Base-by-base conservation (phyloP, 2,329 filamentous ascomycete species). In the Phialophora macrospora region DNA sequence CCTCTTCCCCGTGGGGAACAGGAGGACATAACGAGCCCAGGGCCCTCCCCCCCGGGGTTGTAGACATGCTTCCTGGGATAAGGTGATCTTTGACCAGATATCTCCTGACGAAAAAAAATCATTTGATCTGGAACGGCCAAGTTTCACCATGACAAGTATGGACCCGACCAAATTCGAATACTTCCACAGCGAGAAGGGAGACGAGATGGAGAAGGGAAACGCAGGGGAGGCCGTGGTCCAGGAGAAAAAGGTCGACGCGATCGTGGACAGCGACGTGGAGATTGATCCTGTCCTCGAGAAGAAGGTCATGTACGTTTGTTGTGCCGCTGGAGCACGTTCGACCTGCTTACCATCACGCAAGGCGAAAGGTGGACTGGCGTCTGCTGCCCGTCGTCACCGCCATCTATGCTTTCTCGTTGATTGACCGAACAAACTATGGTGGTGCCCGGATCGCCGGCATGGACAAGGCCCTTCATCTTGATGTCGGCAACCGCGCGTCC, bases 401-500 rank as follows among this genome's bases (percentile, higher is more conserved):
- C 41, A 55, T 68, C 38, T 71, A 68, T 38, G 32, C 63, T 17
- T 68, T 67, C 38, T 51, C 64, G 3, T 48, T 70, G 28, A 44
- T 70, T n/a, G 69, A 70, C 48, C 49, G 63, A 22, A 61, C 44
- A 26, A 68, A 70, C 56, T 55, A 68, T 62, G 60, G 67, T 4
- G 49, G 78, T 66, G 77, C 77, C 32, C 56, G 71, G 2, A 70
- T 77, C 38, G 64, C 71, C 0, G 73, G 72, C 17, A 66, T 71
- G 8, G 70, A 76, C 60, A 68, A 73, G 24, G 75, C 76, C 46
- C 68, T 77, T 17, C 63, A 71, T 20, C 63, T 68, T 12, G 59
- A 72, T 4, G 60, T 74, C 8, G 74, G 74, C 2, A 60, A 68
- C 56, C 63, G 74, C 41, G 75, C 75, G 52, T 73, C 74, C 2